Evolutionary conservation across 306 rosid species (phyloP).

Genomic region (Cucurbita ficifolia): DNA sequence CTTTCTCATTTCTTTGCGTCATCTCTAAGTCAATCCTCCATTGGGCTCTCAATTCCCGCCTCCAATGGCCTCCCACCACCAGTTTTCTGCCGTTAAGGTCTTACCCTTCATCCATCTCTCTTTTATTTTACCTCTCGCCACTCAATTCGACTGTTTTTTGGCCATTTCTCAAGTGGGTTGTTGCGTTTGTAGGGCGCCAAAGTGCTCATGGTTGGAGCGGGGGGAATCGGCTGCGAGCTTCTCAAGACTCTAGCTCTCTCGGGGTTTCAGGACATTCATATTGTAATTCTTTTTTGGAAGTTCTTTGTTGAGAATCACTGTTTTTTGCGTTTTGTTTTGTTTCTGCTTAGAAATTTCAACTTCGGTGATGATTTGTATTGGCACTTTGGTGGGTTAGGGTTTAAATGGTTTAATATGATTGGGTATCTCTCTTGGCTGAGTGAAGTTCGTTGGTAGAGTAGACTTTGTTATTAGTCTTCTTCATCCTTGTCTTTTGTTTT

Average conservation of each 20-base stretch:
- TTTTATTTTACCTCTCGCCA: neutral
- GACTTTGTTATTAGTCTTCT: neutral
- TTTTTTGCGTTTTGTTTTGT: neutral
- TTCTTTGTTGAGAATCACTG: neutral
- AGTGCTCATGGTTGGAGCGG: conserved; percentile 98
- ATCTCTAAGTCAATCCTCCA: neutral
- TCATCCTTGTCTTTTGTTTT: neutral
- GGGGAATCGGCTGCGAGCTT: conserved; percentile 98
- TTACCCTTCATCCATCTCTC: neutral
- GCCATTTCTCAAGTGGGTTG: neutral
- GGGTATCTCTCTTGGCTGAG: neutral
- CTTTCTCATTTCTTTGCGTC: conserved; percentile 2
- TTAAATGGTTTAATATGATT: neutral
- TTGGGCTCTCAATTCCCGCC: neutral
- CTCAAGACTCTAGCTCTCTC: conserved; percentile 94
- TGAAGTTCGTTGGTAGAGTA: neutral
- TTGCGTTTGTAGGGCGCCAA: conserved; percentile 44
- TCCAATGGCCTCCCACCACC: conserved; percentile 56
- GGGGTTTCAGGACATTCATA: conserved; percentile 86
- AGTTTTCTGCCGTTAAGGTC: conserved; percentile 40
- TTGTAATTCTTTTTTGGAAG: conserved; percentile 24
- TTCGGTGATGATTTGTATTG: neutral
- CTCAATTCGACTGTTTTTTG: conserved; percentile 1
- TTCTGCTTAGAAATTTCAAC: neutral
- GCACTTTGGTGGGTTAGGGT: conserved; percentile 5